A percentile compares a stretch with the other conserved stretches of the same genome.
Conservation (phyloP, 495 filamentous ascomycete genomes). For the Penicillium bovifimosum region DNA sequence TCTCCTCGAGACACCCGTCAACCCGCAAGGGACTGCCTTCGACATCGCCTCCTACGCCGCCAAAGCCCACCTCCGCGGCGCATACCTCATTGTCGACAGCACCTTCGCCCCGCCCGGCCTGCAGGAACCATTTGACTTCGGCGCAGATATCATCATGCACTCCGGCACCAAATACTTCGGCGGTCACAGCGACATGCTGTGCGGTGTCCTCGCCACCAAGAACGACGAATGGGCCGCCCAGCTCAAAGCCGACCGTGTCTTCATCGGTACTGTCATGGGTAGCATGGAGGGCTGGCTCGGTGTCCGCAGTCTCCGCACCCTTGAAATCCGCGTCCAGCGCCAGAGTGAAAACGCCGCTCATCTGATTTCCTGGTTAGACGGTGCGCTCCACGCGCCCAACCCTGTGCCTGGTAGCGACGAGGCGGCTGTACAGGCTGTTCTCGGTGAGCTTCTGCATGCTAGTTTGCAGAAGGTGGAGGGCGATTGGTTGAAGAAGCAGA, state of each 20-base stretch:
- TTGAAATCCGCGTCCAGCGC: constrained; percentile 73
- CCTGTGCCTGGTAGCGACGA: constrained; percentile 30
- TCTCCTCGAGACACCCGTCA: constrained; percentile 87
- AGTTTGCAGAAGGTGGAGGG: constrained; percentile 62
- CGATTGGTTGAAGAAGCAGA: constrained; percentile 76
- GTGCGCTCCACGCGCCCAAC: constrained; percentile 32
- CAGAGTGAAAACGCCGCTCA: constrained; percentile 63
- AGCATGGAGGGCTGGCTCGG: constrained; percentile 90
- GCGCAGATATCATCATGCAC: constrained; percentile 85
- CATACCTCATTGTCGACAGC: constrained; percentile 75
- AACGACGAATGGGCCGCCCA: constrained; percentile 49
- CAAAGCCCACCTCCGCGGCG: constrained; percentile 66
- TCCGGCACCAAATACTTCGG: constrained; percentile 93
- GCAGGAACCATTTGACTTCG: constrained; percentile 74
- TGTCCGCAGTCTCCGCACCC: constrained; percentile 74
- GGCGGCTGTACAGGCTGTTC: constrained; percentile 43
- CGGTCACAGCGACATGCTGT: constrained; percentile 86
- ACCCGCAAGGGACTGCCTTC: constrained; percentile 77
- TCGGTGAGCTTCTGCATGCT: constrained; percentile 66
- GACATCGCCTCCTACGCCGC: constrained; percentile 63
- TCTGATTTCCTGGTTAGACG: constrained; percentile 67
- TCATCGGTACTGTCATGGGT: constrained; percentile 83
- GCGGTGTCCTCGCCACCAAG: constrained; percentile 69
- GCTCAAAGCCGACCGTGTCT: constrained; percentile 60
- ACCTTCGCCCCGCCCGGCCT: constrained; percentile 92